Conservation (phyloP, 2,329 filamentous ascomycete species). For the Ophiostoma fasciatum region DNA sequence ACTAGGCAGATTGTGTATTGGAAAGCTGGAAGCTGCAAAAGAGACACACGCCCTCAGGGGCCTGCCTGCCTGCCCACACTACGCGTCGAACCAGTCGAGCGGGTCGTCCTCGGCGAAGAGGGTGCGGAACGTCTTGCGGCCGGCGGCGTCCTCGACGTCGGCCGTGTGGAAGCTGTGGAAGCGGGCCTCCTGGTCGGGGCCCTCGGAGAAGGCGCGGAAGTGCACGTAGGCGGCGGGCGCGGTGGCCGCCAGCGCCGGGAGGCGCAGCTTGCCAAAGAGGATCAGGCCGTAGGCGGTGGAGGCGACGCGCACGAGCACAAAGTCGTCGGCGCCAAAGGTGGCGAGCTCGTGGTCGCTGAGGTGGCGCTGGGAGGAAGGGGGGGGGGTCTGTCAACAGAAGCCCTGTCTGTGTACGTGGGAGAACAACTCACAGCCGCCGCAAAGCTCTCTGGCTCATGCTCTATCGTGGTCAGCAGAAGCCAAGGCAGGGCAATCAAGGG, state of each 20-base stretch:
- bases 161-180: constrained; percentile 34
- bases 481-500: background rate
- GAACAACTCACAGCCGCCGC: constrained; percentile 26
- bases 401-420: no score
- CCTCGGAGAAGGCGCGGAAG: constrained; percentile 31
- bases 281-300: constrained; percentile 32
- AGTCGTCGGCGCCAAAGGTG: constrained; percentile 23
- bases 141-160: constrained; percentile 23
- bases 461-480: constrained; percentile 15
- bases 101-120: constrained; percentile 31
- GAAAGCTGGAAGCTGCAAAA: no score
- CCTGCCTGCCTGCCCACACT: background rate
- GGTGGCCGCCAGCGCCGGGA: constrained; percentile 22
- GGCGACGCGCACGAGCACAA: constrained; percentile 29
- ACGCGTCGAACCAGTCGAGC: constrained; percentile 40
- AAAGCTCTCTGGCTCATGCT: constrained; percentile 42
- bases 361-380: constrained; percentile 11
- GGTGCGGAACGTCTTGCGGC: constrained; percentile 28
- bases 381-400: no score
- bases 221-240: constrained; percentile 26
- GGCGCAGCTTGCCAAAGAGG: constrained; percentile 32
- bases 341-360: constrained; percentile 25
- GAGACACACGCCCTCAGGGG: no score
- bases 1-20: background rate
- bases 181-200: constrained; percentile 23